Percentiles rank a stretch among this genome's conserved stretches.
Conservation (phyloP, 225 moss, liverwort and hornwort species). For the Climacium dendroides region DNA sequence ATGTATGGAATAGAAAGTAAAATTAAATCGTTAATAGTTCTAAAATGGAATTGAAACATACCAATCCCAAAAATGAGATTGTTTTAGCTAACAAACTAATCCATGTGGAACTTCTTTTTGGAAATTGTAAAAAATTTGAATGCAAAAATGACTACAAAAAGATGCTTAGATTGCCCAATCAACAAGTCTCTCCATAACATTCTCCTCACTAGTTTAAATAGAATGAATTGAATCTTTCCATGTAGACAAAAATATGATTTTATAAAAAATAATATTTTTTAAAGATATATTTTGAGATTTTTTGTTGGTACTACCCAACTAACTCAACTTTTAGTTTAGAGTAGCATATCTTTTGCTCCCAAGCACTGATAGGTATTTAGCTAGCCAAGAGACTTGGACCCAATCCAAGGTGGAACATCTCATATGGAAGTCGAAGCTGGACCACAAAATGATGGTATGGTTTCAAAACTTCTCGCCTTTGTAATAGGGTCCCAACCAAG, state of each 20-base stretch:
- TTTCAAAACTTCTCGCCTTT: too few species aligned
- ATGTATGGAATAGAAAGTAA: background rate
- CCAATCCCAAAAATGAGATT: background rate
- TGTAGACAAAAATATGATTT: rapidly evolving
- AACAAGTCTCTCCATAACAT: background rate
- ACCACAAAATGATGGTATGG: too few species aligned
- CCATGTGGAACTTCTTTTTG: too few species aligned
- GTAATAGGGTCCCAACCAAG: too few species aligned
- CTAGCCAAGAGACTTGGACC: too few species aligned
- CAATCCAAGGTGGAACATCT: too few species aligned
- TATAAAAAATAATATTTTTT: rapidly evolving
- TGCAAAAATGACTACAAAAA: background rate
- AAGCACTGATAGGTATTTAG: too few species aligned
- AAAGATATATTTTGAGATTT: background rate
- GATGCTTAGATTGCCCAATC: background rate
- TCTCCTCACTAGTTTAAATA: background rate
- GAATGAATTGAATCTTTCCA: background rate
- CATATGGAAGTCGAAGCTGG: too few species aligned
- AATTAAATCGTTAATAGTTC: rapidly evolving
- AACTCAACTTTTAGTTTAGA: background rate
- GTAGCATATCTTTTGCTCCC: too few species aligned
- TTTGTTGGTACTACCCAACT: rapidly evolving
- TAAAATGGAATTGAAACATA: background rate
- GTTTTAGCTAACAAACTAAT: background rate
- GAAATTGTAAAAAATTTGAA: too few species aligned